Percentiles rank a stretch among this genome's conserved stretches.
These are phyloP conservation scores for Xerocomellus chrysenteron DNA, from an alignment of 768 basidiomycete species.

Conservation along the genomic window DNA sequence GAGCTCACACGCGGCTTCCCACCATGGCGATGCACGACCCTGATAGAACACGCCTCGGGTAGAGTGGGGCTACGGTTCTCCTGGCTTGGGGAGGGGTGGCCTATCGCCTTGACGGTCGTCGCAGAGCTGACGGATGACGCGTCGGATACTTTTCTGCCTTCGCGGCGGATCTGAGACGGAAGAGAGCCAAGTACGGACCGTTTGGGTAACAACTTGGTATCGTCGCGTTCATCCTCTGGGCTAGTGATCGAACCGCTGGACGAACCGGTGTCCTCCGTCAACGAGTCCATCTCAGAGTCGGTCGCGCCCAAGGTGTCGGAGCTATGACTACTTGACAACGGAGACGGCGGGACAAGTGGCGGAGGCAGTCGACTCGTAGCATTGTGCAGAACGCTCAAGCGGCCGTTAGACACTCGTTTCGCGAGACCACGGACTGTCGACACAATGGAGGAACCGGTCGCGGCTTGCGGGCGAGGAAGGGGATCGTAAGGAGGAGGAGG, in stretches of 20 bases:
- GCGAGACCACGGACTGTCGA: conserved; percentile 60
- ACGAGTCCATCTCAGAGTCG: conserved; percentile 59
- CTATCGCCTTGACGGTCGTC: conserved; percentile 35
- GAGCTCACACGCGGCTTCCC: conserved; percentile 28
- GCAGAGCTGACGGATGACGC: conserved; percentile 36
- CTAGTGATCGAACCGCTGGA: conserved; percentile 51
- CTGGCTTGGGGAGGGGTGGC: conserved; percentile 20
- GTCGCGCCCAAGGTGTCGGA: conserved; percentile 44
- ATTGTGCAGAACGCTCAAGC: conserved; percentile 33
- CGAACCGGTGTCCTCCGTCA: conserved; percentile 63
- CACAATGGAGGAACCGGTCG: conserved; percentile 39
- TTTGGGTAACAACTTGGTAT: conserved; percentile 21
- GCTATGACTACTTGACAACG: conserved; percentile 41
- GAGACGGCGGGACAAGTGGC: conserved; percentile 23
- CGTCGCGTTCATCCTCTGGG: conserved; percentile 45
- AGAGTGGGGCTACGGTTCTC: conserved; percentile 15
- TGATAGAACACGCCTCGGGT: conserved; percentile 24
- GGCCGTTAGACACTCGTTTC: conserved; percentile 50
- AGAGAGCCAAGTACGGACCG: conserved; percentile 49
- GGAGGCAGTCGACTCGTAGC: conserved; percentile 17
- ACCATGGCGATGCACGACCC: conserved; percentile 28
- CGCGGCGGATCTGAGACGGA: conserved; percentile 43
- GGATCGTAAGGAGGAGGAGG: conserved; percentile 43
- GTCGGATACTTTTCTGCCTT: conserved; percentile 39
- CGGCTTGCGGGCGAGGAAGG: conserved; percentile 20